Conservation (phyloP, 2,329 filamentous ascomycete species). For the Tolypocladium ovalisporum region DNA sequence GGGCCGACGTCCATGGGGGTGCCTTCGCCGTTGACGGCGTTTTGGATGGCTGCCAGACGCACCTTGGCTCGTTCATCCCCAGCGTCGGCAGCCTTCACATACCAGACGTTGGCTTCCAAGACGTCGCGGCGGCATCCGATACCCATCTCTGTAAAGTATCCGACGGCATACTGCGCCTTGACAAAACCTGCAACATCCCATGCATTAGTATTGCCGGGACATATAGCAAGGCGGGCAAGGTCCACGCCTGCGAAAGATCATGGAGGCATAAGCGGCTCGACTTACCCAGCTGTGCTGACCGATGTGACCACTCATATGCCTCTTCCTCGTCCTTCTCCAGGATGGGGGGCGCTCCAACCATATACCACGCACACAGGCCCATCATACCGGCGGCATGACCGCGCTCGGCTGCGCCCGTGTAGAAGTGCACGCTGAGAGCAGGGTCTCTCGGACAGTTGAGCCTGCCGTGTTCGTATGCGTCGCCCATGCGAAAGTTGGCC, state of each 20-base stretch:
- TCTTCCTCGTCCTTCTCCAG: conserved; percentile 92
- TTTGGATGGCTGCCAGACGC: conserved; percentile 74
- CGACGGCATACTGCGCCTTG: conserved; percentile 85
- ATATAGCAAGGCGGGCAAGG: background rate
- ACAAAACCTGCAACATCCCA: conserved; percentile 38
- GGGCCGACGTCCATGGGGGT: conserved; percentile 45
- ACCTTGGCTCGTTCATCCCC: conserved; percentile 86
- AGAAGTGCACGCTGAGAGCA: conserved; percentile 91
- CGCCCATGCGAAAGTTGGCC: conserved; percentile 81
- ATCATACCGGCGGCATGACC: conserved; percentile 89
- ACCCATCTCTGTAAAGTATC: conserved; percentile 97
- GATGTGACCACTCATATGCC: conserved; percentile 90
- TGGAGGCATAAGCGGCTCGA: background rate
- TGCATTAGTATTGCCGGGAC: background rate
- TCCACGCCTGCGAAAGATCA: background rate
- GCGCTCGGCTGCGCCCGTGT: conserved; percentile 79
- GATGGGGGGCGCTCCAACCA: conserved; percentile 86
- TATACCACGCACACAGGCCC: conserved; percentile 97
- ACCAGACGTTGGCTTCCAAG: conserved; percentile 97
- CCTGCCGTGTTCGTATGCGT: conserved; percentile 89
- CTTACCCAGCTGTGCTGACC: conserved; percentile 77
- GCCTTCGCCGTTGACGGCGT: conserved; percentile 55
- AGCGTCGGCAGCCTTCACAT: conserved; percentile 86
- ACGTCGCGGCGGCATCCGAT: conserved; percentile 90
- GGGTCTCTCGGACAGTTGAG: conserved; percentile 83